Conservation (phyloP, 805 yeast species). For the Nadsonia fulvescens region DNA sequence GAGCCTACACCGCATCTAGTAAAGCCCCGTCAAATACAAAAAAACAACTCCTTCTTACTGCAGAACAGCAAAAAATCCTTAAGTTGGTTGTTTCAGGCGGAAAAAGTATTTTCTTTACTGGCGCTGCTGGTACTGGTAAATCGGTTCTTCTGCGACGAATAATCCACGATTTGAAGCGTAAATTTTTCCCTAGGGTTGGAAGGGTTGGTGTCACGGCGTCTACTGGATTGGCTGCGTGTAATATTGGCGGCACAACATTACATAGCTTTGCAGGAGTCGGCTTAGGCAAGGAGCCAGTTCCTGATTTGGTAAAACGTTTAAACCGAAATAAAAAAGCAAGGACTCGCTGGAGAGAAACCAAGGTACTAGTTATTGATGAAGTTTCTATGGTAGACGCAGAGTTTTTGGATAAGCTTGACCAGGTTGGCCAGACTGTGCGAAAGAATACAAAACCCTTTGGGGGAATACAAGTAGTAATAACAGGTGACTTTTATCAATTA, state of each 20-base stretch:
- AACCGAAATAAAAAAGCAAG: conserved; percentile 25
- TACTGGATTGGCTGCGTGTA: conserved; percentile 90
- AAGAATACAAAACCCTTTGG: conserved; percentile 56
- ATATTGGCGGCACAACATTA: conserved; percentile 79
- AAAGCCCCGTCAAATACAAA: too few species aligned
- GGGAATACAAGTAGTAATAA: conserved; percentile 73
- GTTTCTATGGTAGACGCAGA: conserved; percentile 83
- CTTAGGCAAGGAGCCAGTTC: conserved; percentile 37
- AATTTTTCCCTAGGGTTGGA: conserved; percentile 24
- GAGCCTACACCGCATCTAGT: too few species aligned
- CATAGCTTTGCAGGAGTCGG: conserved; percentile 82
- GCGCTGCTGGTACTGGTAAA: conserved; percentile 98
- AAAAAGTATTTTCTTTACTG: conserved; percentile 71
- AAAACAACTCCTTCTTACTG: conserved; percentile 19
- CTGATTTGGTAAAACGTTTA: conserved; percentile 29
- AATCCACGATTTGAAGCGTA: conserved; percentile 31
- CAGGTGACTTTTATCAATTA: conserved; percentile 93
- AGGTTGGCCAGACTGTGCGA: conserved; percentile 40
- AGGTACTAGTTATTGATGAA: conserved; percentile 76
- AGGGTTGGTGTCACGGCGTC: conserved; percentile 82
- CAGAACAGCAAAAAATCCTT: conserved; percentile 39
- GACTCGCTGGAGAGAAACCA: conserved; percentile 46
- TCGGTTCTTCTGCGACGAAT: conserved; percentile 66
- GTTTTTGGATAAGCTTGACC: conserved; percentile 57
- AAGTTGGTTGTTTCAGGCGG: conserved; percentile 42